Conservation (phyloP, 108 stramenopile genomes). For the Fragilaria crotonensis region DNA sequence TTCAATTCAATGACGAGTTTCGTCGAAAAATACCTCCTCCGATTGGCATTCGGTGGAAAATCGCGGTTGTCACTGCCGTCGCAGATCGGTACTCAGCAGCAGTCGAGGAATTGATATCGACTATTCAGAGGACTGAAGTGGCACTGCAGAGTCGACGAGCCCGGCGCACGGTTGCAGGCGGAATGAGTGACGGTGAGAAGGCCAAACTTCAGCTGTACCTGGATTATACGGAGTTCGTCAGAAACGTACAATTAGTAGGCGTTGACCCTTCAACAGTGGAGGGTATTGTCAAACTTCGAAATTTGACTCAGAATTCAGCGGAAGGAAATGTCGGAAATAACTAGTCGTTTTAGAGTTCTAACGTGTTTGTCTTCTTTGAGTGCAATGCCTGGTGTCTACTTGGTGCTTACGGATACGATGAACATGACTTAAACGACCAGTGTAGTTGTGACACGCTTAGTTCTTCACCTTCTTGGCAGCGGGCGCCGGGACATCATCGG, state of each 20-base stretch:
- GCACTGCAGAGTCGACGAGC: slow-evolving; percentile 63
- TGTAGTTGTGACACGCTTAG: too few relatives aligned
- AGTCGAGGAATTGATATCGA: slow-evolving; percentile 73
- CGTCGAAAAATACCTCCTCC: slow-evolving; percentile 60
- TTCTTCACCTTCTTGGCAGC: too few relatives aligned
- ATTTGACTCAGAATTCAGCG: slow-evolving; percentile 45
- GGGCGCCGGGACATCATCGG: slow-evolving; percentile 62
- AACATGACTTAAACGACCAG: too few relatives aligned
- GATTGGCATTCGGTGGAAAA: slow-evolving; percentile 65
- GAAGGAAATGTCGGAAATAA: too few relatives aligned
- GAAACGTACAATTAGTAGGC: slow-evolving; percentile 45
- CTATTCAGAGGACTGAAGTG: slow-evolving; percentile 78
- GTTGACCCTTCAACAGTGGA: slow-evolving; percentile 40
- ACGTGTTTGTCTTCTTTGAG: too few relatives aligned
- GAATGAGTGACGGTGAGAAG: slow-evolving; percentile 87
- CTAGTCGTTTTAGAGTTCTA: too few relatives aligned
- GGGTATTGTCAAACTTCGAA: slow-evolving; percentile 53
- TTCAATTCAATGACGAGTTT: slow-evolving; percentile 60
- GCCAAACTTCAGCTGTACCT: slow-evolving; percentile 79
- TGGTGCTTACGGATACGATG: too few relatives aligned
- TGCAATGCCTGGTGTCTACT: too few relatives aligned
- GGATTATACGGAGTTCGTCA: slow-evolving; percentile 52
- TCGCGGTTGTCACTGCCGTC: slow-evolving; percentile 41
- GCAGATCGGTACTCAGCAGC: slow-evolving; percentile 60
- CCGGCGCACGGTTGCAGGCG: slow-evolving; percentile 66